Base-by-base conservation (phyloP, 768 basidiomycete genomes). In the Scleroderma citrinum region DNA sequence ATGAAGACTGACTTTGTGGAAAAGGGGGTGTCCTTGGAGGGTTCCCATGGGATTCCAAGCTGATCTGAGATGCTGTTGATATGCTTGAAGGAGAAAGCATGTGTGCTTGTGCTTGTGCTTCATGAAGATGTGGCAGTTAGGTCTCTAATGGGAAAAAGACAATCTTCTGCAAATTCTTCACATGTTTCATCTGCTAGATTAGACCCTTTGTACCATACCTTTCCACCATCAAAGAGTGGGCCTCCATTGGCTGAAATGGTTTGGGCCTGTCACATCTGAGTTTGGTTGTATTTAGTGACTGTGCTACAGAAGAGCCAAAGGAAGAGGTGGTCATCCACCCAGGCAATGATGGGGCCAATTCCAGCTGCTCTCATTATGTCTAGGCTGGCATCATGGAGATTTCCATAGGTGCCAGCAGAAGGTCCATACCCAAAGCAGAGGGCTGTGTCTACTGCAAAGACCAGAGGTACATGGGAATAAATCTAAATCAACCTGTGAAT, bases 121-220 rank as follows among this genome's bases (percentile, higher is more conserved):
- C 31, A 32, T 32, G 31, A 32, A 26, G 12, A 51, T 23, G 34
- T 32, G 31, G 31, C 13, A 13, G 66, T 67, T 7, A 32, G 31
- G 13, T 32, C 13, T 32, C 31, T 32, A 7, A 32, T 38, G 0
- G 55, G 56, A 20, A 49, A 55, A 0, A 16, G 2, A 2, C 46
- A 35, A 30, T 74, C 68, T 42, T 74, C 66, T 36, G 67, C 65
- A 43, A 67, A 70, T 45, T 73, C 66, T 32, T 66, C 58, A 0
- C 31, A 1, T 0, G 13, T 26, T 0, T 55, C 63, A 41, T 62
- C 45, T 0, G 54, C 55, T 17, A 60, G 24, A 1, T 20, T 29
- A 0, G 38, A 45, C 0, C 69, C 69, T 36, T 41, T 26, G 43
- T 50, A 73, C 65, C 66, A 71, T 7, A 55, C 48, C 0, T 56